Evolutionary conservation across 129 eudicot genomes (phyloP), one percentile per base, ranked within the genome.

Genomic region (Escallonia herrerae): DNA sequence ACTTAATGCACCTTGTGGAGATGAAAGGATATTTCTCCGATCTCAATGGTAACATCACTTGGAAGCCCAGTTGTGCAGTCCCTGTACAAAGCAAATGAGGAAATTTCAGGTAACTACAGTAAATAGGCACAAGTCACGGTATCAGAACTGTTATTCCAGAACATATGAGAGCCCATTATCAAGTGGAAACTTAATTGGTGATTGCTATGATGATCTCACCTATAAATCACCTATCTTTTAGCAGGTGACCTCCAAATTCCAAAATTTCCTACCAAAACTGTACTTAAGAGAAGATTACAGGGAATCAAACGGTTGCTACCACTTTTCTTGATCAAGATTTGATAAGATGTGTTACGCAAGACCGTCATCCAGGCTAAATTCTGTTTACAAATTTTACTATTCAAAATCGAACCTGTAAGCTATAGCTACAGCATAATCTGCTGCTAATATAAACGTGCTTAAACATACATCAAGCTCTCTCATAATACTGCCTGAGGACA

Each of bases 31-130:
- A 81, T 78, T 72, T 85, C 96, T 45, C 94, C 96, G 15, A 91
- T 80, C 75, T 87, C 86, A 66, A 87, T 76, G 51, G 79, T 82
- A 66, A 87, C 80, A 76, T 91, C 96, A 45, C 96, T 85, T n/a
- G 82, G 86, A 56, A 91, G 89, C 15, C 96, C 97, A 41, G 86
- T 68, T 43, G 81, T 78, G 81, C 96, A 91, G 53, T 78, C 77
- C 97, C 97, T 91, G 86, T 42, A 81, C 65, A 63, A 56, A 15
- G 0, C 11, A 47, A 38, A 57, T n/a, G 38, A 61, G 15, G 12
- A 55, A 66, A 77, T 2, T 7, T n/a, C 4, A 59, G 56, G 42
- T n/a, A 62, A 52, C 37, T 42, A 45, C 56, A 14, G 9, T 63
- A 55, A 58, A 40, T 42, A 55, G 13, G 54, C 62, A 56, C 5